These are phyloP conservation scores for Spathaspora girioi DNA, from an alignment of 805 yeast species.

Conservation along the genomic window DNA sequence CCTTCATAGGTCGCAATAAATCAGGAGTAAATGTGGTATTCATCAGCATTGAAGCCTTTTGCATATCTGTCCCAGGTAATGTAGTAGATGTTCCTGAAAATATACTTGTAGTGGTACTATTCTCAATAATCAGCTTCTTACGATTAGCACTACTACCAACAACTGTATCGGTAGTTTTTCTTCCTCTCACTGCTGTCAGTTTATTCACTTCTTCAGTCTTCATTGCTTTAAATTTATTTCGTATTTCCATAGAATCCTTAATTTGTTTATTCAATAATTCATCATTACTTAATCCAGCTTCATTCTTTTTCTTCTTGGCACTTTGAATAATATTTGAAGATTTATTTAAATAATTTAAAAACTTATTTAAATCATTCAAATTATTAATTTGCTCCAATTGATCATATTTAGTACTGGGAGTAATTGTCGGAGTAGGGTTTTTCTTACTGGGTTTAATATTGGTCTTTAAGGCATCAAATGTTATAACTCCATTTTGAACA, in stretches of 20 bases:
- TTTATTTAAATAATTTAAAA: constrained; percentile 33
- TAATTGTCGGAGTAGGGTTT: constrained; percentile 5
- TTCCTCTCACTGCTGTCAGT: neutral
- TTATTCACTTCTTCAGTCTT: constrained; percentile 7
- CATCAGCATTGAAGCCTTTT: neutral
- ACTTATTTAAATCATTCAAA: constrained; percentile 37
- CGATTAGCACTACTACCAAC: neutral
- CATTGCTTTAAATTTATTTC: constrained; percentile 14
- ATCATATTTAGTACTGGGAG: constrained; percentile 13
- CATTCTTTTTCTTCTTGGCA: constrained; percentile 25
- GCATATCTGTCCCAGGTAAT: neutral
- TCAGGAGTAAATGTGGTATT: constrained; percentile 8
- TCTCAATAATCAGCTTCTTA: neutral
- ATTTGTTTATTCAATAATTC: constrained; percentile 21
- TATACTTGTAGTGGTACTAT: neutral
- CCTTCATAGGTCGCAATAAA: constrained; percentile 11
- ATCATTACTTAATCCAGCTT: constrained; percentile 8
- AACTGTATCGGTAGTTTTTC: neutral
- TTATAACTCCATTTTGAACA: constrained; percentile 42
- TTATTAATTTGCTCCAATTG: constrained; percentile 38
- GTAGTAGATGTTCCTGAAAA: neutral
- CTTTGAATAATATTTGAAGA: constrained; percentile 35
- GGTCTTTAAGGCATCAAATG: constrained; percentile 36
- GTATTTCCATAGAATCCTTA: constrained; percentile 16
- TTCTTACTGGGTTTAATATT: constrained; percentile 4